phyloP scores from a whole-genome alignment of 805 yeast species.

The Wickerhamiella vanderwaltii region DNA sequence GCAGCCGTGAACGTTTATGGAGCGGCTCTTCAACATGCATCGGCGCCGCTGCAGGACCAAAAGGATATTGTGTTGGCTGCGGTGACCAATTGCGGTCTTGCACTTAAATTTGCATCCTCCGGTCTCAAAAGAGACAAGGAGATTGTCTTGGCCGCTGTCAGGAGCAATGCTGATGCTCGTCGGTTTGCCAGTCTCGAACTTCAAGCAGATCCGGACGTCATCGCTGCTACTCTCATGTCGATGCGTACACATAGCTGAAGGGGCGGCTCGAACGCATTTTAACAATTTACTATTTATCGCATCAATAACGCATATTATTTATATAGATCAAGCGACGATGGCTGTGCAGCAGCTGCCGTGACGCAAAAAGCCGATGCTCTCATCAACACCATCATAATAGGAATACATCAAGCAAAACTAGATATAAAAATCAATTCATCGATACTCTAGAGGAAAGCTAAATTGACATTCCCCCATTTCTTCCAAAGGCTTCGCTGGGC shows the following conservation, averaged over 20 bases:
- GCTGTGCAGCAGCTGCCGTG: too few relatives aligned
- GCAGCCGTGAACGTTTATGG: conserved; percentile 2
- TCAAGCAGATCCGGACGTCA: neutral
- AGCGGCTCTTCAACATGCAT: conserved; percentile 2
- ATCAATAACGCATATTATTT: too few relatives aligned
- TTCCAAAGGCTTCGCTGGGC: too few relatives aligned
- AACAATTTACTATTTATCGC: too few relatives aligned
- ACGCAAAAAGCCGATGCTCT: too few relatives aligned
- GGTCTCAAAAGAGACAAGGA: conserved; percentile 1
- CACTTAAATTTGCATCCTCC: conserved; percentile 3
- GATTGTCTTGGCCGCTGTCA: conserved; percentile 7
- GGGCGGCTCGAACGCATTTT: too few relatives aligned
- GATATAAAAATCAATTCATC: too few relatives aligned
- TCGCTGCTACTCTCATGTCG: conserved; percentile 1
- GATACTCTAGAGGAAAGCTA: too few relatives aligned
- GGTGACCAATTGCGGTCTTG: conserved; percentile 3
- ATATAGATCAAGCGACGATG: too few relatives aligned
- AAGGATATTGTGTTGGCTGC: conserved; percentile 3
- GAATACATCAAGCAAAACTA: too few relatives aligned
- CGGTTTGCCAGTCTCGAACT: neutral
- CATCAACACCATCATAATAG: too few relatives aligned
- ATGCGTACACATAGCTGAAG: conserved; percentile 1
- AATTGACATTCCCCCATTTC: too few relatives aligned
- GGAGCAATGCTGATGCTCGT: conserved; percentile 1
- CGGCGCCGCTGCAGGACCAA: conserved; percentile 1